Percentiles rank a stretch among this genome's conserved stretches.
Evolutionary conservation across 2,329 filamentous ascomycete genomes (phyloP).

Genomic region (Fusarium floridanum): DNA sequence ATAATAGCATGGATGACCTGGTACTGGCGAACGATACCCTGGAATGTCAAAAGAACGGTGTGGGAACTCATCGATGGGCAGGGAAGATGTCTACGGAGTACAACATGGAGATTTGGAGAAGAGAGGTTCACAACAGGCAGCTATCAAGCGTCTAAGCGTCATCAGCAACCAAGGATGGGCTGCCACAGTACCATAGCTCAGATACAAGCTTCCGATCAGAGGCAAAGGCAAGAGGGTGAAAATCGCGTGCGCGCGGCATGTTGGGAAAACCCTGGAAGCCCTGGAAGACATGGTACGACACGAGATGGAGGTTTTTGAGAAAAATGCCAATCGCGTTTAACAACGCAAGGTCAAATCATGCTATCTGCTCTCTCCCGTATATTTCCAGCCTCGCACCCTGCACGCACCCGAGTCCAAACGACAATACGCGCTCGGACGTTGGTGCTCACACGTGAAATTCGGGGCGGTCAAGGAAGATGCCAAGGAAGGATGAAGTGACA

Average conservation of each 20-base stretch:
- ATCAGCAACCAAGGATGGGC: background rate
- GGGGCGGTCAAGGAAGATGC: constrained; percentile 20
- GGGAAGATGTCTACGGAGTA: constrained; percentile 1
- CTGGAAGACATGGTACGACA: constrained; percentile 31
- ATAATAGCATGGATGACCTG: constrained; percentile 6
- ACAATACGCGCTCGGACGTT: constrained; percentile 19
- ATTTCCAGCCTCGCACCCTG: constrained; percentile 22
- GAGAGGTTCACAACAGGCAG: constrained; percentile 1
- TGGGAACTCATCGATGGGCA: constrained; percentile 11
- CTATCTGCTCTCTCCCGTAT: constrained; percentile 14
- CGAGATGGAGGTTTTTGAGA: constrained; percentile 9
- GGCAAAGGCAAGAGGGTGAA: background rate
- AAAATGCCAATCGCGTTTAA: constrained; percentile 18
- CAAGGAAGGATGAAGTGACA: background rate
- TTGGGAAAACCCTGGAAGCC: constrained; percentile 7
- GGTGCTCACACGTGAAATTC: constrained; percentile 24
- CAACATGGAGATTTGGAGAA: constrained; percentile 8
- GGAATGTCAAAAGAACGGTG: constrained; percentile 28
- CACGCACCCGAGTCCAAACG: constrained; percentile 13
- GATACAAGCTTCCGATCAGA: background rate
- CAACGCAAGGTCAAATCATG: constrained; percentile 27
- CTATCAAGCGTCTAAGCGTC: background rate
- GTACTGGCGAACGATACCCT: constrained; percentile 36
- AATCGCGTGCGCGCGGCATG: constrained; percentile 3
- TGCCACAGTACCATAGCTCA: background rate